Base-by-base conservation (phyloP, 108 stramenopile genomes). In the Stephanodiscus minutulus region DNA sequence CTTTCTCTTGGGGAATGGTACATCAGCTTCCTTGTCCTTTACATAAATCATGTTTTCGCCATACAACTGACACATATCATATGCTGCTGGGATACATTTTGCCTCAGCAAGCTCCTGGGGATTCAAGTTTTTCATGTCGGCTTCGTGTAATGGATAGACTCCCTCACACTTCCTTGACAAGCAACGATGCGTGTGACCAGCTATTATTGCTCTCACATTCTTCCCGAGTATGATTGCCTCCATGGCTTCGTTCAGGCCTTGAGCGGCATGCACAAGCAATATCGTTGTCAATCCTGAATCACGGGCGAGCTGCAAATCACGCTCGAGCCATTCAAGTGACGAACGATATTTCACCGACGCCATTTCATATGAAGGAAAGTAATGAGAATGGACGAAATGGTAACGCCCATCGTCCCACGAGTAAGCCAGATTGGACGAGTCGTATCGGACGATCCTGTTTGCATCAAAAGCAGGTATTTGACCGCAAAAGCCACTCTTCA, bases 301-400 rank as follows among this genome's bases (percentile, higher is more conserved):
- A 52, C 64, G 18, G 1, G 80, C 80, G 39, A 81, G 61, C 39
- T 46, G 48, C 57, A 81, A 52, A 77, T 81, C 75, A 27, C 66
- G 61, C 57, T 81, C 75, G 8, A 81, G 56, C 80, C 80, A 81
- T 53, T 66, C 58, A 25, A 81, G 36, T 15, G 80, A 81, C 21
- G 75, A 76, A 20, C 41, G 64, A 35, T 53, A 72, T 6, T 61
- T 53, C 75, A 77, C 64, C 10, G 69, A 65, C 24, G 80, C 80
- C 74, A 76, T 76, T 72, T 81, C 80, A 61, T 77, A 81, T 3
- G 55, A 59, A 18, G 79, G 80, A 67, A 76, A 76, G 70, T 76
- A 81, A 61, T 81, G 80, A 2, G 64, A 59, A 54, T 76, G 75
- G 9, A 81, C 80, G 61, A 81, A 81, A 63, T 81, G 80, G 58